These are phyloP conservation scores for Diaporthe eres DNA, from an alignment of 2,329 filamentous ascomycete species.

Conservation along the genomic window DNA sequence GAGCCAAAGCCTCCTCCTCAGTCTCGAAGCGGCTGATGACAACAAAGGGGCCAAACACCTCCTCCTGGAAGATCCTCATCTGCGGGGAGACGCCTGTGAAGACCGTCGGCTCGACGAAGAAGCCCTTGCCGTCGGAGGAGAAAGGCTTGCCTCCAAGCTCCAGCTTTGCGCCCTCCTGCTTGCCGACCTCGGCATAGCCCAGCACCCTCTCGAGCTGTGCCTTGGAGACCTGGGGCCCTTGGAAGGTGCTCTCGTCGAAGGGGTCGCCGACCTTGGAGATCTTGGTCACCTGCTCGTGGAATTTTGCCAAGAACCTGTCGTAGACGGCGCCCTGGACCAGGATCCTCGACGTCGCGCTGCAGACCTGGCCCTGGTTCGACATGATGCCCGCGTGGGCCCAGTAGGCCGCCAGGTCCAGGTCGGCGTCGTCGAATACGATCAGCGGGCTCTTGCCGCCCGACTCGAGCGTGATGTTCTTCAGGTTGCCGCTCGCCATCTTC, in stretches of 20 bases:
- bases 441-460: constrained; percentile 74
- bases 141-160: constrained; percentile 69
- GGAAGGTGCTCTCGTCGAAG: constrained; percentile 76
- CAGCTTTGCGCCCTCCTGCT: constrained; percentile 75
- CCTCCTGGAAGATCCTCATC: constrained; percentile 54
- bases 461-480: constrained; percentile 74
- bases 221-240: constrained; percentile 79
- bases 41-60: constrained; percentile 55
- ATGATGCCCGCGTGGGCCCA: constrained; percentile 60
- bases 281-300: constrained; percentile 70
- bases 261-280: constrained; percentile 76
- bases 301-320: constrained; percentile 72
- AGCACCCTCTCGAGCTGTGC: constrained; percentile 77
- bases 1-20: constrained; percentile 54
- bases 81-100: constrained; percentile 52
- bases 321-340: constrained; percentile 71
- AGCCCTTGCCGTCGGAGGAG: constrained; percentile 66
- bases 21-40: constrained; percentile 51
- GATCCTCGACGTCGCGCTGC: constrained; percentile 71
- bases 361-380: constrained; percentile 73
- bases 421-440: constrained; percentile 73
- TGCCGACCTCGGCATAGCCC: constrained; percentile 75
- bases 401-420: constrained; percentile 74
- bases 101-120: constrained; percentile 53
- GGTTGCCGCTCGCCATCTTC: constrained; percentile 74